Percentiles rank a stretch among this genome's conserved stretches.
These are phyloP conservation scores for Cyclotella baltica DNA, from an alignment of 108 stramenopile genomes.

Conservation along the genomic window DNA sequence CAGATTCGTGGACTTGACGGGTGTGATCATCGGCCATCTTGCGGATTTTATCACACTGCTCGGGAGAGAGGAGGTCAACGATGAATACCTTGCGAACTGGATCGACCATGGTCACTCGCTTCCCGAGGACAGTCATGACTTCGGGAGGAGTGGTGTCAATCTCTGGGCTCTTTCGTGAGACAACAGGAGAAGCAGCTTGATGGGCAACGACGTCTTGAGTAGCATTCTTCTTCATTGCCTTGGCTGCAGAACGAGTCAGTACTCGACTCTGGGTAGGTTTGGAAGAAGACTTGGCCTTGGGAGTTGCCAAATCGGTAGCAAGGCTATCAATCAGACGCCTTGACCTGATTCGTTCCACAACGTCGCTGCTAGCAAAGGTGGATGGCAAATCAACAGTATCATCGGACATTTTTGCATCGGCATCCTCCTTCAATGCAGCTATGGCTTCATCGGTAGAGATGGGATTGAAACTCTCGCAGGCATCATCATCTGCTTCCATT, in stretches of 20 bases:
- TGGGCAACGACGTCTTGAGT: not conserved
- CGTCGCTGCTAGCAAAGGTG: slow-evolving; percentile 42
- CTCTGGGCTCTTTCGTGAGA: not conserved
- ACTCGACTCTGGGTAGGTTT: not conserved
- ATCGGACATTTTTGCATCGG: slow-evolving; percentile 1
- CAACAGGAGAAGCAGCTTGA: slow-evolving; percentile 1
- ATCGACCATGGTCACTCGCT: slow-evolving; percentile 54
- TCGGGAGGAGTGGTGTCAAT: not conserved
- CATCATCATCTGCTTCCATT: slow-evolving; percentile 12
- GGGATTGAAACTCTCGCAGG: not conserved
- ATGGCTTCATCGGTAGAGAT: slow-evolving; percentile 8
- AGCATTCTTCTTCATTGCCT: slow-evolving; percentile 16
- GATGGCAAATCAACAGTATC: slow-evolving; percentile 24
- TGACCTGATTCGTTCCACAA: slow-evolving; percentile 33
- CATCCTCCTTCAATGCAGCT: slow-evolving; percentile 5
- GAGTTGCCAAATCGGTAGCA: not conserved
- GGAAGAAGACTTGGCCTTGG: not conserved
- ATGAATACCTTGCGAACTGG: slow-evolving; percentile 51
- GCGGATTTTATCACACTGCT: slow-evolving; percentile 53
- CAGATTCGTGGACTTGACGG: slow-evolving; percentile 20
- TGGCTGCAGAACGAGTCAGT: slow-evolving; percentile 17
- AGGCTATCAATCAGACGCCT: slow-evolving; percentile 1
- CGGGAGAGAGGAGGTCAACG: slow-evolving; percentile 60
- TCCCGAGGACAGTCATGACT: slow-evolving; percentile 48
- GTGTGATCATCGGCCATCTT: slow-evolving; percentile 58